phyloP scores from a whole-genome alignment of 2,329 filamentous ascomycete genomes.

The Plectosphaerella cucumerina region DNA sequence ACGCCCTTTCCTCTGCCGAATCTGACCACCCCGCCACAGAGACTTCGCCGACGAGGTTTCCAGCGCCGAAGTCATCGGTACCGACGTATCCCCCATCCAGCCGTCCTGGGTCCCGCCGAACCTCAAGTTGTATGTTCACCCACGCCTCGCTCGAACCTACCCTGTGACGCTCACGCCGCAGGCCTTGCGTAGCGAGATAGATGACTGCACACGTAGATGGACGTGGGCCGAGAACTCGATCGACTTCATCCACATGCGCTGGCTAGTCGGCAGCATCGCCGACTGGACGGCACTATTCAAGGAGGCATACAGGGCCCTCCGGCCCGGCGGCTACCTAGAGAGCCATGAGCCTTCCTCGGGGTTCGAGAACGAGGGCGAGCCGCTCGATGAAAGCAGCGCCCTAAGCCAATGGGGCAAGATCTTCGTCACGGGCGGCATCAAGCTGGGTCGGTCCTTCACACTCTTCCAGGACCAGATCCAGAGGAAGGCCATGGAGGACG shows the following conservation, averaged over 20 bases:
- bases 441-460: conserved; percentile 22
- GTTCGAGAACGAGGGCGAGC: conserved; percentile 20
- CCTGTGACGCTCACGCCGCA: conserved; percentile 11
- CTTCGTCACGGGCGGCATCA: conserved; percentile 23
- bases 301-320: conserved; percentile 9
- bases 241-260: conserved; percentile 56
- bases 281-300: conserved; percentile 26
- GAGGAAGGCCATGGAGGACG: conserved; percentile 18
- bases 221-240: conserved; percentile 41
- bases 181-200: conserved; percentile 37
- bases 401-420: conserved; percentile 25
- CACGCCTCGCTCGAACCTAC: conserved; percentile 13
- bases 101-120: conserved; percentile 41
- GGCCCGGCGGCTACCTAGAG: conserved; percentile 14
- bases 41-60: conserved; percentile 42
- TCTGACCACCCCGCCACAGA: not conserved
- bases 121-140: conserved; percentile 1
- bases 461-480: conserved; percentile 23
- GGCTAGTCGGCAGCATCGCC: conserved; percentile 1
- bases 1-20: not conserved
- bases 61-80: conserved; percentile 41
- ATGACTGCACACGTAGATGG: conserved; percentile 52
- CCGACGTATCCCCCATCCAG: conserved; percentile 55
- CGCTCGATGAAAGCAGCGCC: conserved; percentile 19
- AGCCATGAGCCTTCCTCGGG: conserved; percentile 28